Conservation (phyloP, 1,284 basidiomycete genomes). For the Sporisorium scitamineum region DNA sequence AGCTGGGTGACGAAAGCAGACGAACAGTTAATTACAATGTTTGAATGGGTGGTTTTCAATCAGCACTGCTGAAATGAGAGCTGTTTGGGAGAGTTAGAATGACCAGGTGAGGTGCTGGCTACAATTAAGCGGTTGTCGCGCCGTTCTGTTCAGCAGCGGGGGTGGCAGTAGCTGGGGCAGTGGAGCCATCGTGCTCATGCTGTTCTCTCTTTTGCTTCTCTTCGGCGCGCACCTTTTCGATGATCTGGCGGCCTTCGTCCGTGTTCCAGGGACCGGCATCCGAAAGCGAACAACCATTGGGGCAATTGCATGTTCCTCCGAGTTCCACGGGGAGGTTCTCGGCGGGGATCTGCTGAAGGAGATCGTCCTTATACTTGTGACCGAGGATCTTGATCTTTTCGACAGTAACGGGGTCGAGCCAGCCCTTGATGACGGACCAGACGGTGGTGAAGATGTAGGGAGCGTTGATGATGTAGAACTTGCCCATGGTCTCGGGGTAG, state of each 20-base stretch:
- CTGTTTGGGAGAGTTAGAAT: not conserved
- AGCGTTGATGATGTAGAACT: conserved; percentile 85
- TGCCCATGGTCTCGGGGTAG: conserved; percentile 85
- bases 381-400: conserved; percentile 74
- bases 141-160: conserved; percentile 20
- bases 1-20: conserved; percentile 5
- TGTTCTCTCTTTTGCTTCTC: conserved; percentile 45
- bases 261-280: conserved; percentile 94
- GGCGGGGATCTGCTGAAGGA: conserved; percentile 74
- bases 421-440: conserved; percentile 90
- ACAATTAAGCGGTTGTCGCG: conserved; percentile 11
- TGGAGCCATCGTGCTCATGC: conserved; percentile 29
- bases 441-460: conserved; percentile 91
- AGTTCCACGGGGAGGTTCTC: conserved; percentile 87
- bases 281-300: conserved; percentile 84
- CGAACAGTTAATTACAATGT: conserved; percentile 5
- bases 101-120: not conserved
- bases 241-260: conserved; percentile 64
- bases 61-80: not conserved
- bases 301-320: conserved; percentile 84
- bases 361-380: conserved; percentile 56
- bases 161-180: conserved; percentile 15
- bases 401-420: conserved; percentile 95
- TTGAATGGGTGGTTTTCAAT: not conserved
- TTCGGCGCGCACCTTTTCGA: conserved; percentile 57